Evolutionary conservation across 306 rosid species (phyloP).

Genomic region (Biancaea sappan): DNA sequence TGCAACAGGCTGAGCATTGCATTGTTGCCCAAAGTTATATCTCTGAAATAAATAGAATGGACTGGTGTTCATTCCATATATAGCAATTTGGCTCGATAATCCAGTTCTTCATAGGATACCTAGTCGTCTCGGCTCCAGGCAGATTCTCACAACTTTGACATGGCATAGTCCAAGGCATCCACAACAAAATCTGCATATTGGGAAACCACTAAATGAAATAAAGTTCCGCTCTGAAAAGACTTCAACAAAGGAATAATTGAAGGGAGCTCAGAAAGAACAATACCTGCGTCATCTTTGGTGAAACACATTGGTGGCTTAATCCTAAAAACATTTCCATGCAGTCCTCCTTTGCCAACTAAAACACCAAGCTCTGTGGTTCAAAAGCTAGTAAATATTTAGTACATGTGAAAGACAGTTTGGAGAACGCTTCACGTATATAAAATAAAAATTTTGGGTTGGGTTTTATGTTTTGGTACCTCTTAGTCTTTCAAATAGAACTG

Average conservation of each 20-base stretch:
- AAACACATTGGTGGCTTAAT: constrained; percentile 96
- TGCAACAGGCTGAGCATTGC: constrained; percentile 27
- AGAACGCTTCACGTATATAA: not conserved
- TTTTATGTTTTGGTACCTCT: constrained; percentile 51
- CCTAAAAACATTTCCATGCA: constrained; percentile 86
- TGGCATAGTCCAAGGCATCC: constrained; percentile 81
- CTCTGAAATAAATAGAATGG: not conserved
- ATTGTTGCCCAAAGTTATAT: constrained; percentile 6
- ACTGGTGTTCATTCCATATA: not conserved
- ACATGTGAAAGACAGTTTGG: not conserved
- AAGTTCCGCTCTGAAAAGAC: constrained; percentile 4
- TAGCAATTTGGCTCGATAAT: constrained; percentile 6
- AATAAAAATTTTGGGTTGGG: not conserved
- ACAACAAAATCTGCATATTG: constrained; percentile 81
- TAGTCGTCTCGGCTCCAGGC: constrained; percentile 10
- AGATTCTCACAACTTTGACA: constrained; percentile 62
- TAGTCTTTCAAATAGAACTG: constrained; percentile 72
- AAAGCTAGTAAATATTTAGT: constrained; percentile 34
- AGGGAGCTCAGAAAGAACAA: constrained; percentile 7
- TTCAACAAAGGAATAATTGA: constrained; percentile 15
- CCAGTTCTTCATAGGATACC: constrained; percentile 16
- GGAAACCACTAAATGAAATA: not conserved
- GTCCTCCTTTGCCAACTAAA: constrained; percentile 87
- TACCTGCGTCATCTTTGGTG: constrained; percentile 88
- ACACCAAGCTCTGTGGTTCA: constrained; percentile 69